A percentile compares a stretch with the other conserved stretches of the same genome.
Evolutionary conservation across 2,329 filamentous ascomycete species (phyloP).

Genomic region (Fusarium fracticaudum): DNA sequence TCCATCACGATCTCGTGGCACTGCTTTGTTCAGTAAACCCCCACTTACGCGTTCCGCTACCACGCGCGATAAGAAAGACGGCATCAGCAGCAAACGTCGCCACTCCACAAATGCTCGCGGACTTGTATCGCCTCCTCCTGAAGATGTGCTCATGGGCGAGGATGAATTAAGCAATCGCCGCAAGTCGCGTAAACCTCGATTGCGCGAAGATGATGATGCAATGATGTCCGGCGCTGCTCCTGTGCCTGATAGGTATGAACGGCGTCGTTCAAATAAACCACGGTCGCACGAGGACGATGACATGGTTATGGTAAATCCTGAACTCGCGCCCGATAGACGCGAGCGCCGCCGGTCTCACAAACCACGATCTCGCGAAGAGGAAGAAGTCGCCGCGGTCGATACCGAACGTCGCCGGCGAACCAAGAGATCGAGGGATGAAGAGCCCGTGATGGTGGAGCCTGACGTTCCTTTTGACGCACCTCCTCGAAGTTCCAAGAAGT

Average conservation of each 20-base stretch:
- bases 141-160: slow-evolving; percentile 72
- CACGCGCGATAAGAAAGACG: slow-evolving; percentile 70
- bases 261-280: slow-evolving; percentile 56
- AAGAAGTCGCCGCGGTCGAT: slow-evolving; percentile 61
- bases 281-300: slow-evolving; percentile 51
- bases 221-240: slow-evolving; percentile 58
- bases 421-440: slow-evolving; percentile 51
- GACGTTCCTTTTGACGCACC: slow-evolving; percentile 46
- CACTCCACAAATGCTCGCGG: slow-evolving; percentile 73
- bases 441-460: slow-evolving; percentile 51
- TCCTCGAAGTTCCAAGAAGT: slow-evolving; percentile 58
- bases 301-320: slow-evolving; percentile 59
- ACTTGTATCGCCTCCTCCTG: slow-evolving; percentile 77
- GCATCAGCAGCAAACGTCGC: slow-evolving; percentile 67
- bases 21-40: slow-evolving; percentile 74
- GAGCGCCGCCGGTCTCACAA: slow-evolving; percentile 58
- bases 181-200: slow-evolving; percentile 53
- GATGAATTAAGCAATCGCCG: slow-evolving; percentile 54
- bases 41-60: slow-evolving; percentile 76
- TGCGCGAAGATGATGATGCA: slow-evolving; percentile 53
- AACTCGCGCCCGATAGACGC: slow-evolving; percentile 44
- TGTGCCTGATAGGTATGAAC: slow-evolving; percentile 44
- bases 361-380: slow-evolving; percentile 38
- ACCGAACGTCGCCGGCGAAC: slow-evolving; percentile 49
- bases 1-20: slow-evolving; percentile 64